Evolutionary conservation across 179 eudicot species (phyloP).

Genomic region (Amaranthus tricolor): DNA sequence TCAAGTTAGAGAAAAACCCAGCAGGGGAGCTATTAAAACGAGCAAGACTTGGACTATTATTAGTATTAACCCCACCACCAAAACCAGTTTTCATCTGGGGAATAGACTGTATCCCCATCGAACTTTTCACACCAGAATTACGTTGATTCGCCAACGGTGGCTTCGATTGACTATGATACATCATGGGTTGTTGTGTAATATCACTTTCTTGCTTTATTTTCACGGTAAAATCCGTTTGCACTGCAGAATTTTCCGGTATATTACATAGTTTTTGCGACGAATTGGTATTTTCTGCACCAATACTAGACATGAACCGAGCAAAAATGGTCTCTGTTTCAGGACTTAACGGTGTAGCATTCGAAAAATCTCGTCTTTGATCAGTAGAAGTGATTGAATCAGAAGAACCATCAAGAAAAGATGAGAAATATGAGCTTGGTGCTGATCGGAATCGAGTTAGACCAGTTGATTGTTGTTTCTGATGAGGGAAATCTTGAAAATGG

Average conservation of each 20-base stretch:
- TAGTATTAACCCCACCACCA: constrained; percentile 19
- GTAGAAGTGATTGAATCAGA: constrained; percentile 13
- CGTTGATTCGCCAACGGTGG: constrained; percentile 37
- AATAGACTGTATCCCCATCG: constrained; percentile 28
- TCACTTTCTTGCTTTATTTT: constrained; percentile 35
- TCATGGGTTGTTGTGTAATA: constrained; percentile 23
- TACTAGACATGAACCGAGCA: constrained; percentile 32
- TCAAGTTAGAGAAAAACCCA: constrained; percentile 38
- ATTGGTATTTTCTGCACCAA: constrained; percentile 20
- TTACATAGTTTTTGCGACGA: constrained; percentile 21
- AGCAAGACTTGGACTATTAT: constrained; percentile 20
- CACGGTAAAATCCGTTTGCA: constrained; percentile 17
- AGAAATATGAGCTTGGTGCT: constrained; percentile 42
- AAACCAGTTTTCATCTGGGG: constrained; percentile 31
- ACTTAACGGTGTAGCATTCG: constrained; percentile 35
- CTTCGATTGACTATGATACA: constrained; percentile 36
- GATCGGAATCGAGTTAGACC: constrained; percentile 39
- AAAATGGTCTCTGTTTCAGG: constrained; percentile 42
- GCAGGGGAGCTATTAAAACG: constrained; percentile 56
- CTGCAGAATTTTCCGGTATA: constrained; percentile 22
- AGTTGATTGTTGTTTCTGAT: constrained; percentile 32
- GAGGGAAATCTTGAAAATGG: constrained; percentile 35
- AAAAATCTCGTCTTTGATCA: constrained; percentile 22
- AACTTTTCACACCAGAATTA: constrained; percentile 15
- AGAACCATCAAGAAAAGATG: constrained; percentile 37